Percentiles rank a stretch among this genome's conserved stretches.
Conservation (phyloP, 1,139 yeast genomes). For the Kodamaea plutei region DNA sequence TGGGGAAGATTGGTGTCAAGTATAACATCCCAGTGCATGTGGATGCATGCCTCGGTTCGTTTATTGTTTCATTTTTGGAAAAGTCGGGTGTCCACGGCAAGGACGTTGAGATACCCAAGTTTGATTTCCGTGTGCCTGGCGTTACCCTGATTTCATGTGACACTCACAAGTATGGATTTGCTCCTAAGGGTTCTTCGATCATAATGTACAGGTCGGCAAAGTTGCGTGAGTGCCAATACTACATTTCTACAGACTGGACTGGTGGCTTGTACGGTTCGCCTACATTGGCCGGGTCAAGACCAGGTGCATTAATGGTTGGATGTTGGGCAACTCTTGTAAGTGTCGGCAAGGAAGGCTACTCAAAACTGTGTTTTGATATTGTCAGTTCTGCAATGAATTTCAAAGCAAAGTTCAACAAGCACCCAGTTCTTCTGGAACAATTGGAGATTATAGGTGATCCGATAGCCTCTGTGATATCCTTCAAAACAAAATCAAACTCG, state of each 20-base stretch:
- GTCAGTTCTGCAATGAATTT: constrained; percentile 60
- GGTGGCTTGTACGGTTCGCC: constrained; percentile 98
- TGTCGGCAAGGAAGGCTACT: constrained; percentile 79
- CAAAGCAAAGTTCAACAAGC: constrained; percentile 40
- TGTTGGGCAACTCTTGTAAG: constrained; percentile 92
- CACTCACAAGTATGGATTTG: constrained; percentile 96
- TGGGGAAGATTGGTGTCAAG: constrained; percentile 61
- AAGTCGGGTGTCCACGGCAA: constrained; percentile 55
- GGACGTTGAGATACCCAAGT: constrained; percentile 46
- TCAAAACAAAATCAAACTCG: constrained; percentile 43
- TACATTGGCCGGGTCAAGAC: constrained; percentile 93
- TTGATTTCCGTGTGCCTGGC: constrained; percentile 87
- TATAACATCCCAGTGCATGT: constrained; percentile 82
- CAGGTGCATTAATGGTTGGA: constrained; percentile 95
- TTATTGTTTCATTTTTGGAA: constrained; percentile 76
- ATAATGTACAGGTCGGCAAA: constrained; percentile 76
- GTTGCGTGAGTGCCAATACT: constrained; percentile 79
- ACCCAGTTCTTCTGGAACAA: constrained; percentile 36
- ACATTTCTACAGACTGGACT: constrained; percentile 78
- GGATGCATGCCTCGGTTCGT: constrained; percentile 94
- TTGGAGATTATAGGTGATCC: constrained; percentile 79
- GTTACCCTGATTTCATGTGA: constrained; percentile 98
- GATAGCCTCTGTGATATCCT: constrained; percentile 72
- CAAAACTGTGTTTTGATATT: constrained; percentile 60
- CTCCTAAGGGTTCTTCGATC: constrained; percentile 93